Conservation (phyloP, 202 grass and related monocot species). For the Saccharum hybrid region DNA sequence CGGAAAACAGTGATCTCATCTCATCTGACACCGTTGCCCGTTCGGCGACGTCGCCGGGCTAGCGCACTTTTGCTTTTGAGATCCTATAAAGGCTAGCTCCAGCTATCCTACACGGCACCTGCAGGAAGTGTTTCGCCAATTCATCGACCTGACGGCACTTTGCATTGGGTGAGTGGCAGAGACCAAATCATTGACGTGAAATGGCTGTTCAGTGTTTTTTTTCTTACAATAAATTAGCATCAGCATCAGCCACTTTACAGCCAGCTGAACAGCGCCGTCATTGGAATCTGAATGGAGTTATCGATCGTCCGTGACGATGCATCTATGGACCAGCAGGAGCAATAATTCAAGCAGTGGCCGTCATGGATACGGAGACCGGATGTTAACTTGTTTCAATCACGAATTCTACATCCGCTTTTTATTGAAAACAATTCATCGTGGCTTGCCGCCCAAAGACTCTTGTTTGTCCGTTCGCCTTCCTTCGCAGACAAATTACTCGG, state of each 20-base stretch:
- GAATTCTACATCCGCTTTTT: not conserved
- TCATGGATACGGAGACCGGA: constrained; percentile 10
- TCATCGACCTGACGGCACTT: not conserved
- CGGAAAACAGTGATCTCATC: not conserved
- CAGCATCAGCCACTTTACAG: no score
- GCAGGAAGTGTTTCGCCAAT: not conserved
- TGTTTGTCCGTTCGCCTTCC: constrained; percentile 11
- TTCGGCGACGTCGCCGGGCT: not conserved
- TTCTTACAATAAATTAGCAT: no score
- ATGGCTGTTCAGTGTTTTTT: no score
- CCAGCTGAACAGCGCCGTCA: not conserved
- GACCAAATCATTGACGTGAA: constrained; percentile 13
- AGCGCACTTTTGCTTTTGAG: not conserved
- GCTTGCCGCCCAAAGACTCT: constrained; percentile 48
- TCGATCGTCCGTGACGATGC: not conserved
- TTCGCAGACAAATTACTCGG: not conserved
- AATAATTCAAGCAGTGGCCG: constrained; percentile 36
- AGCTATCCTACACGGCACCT: constrained; percentile 4
- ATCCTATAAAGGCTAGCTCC: not conserved
- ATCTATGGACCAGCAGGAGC: constrained; percentile 26
- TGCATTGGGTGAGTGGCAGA: not conserved
- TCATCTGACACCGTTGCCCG: not conserved
- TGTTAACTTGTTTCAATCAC: constrained; percentile 24
- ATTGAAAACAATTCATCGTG: not conserved
- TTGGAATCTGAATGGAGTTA: constrained; percentile 31